phyloP scores from a whole-genome alignment of 2,329 filamentous ascomycete species.

The Neopestalotiopsis sp. region DNA sequence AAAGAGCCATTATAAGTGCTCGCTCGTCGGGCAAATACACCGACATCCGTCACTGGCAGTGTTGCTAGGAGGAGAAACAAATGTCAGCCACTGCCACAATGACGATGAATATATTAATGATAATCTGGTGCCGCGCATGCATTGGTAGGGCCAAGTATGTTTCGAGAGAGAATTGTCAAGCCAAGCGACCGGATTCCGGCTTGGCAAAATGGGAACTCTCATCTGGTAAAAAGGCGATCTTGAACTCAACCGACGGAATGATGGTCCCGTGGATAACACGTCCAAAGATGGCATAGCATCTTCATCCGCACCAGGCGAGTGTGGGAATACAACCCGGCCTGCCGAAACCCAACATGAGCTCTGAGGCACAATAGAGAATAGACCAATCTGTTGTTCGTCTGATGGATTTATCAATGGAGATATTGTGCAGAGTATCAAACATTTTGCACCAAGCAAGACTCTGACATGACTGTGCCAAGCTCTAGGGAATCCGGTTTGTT shows the following conservation, averaged over 20 bases:
- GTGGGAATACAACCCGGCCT: background rate
- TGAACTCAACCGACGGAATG: slow-evolving; percentile 6
- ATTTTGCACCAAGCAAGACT: background rate
- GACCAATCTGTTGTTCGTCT: too few relatives aligned
- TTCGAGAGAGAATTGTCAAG: background rate
- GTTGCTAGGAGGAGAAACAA: background rate
- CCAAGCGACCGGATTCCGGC: background rate
- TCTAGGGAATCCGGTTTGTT: too few relatives aligned
- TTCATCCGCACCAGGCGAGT: background rate
- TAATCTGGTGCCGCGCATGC: slow-evolving; percentile 1
- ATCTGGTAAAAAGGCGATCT: slow-evolving; percentile 4
- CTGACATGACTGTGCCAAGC: too few relatives aligned
- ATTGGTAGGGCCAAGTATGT: background rate
- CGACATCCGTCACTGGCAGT: background rate
- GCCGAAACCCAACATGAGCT: background rate
- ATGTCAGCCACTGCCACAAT: background rate
- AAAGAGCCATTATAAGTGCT: background rate
- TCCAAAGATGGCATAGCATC: background rate
- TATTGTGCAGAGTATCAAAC: background rate
- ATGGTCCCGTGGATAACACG: background rate
- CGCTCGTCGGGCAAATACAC: background rate
- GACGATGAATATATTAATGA: background rate
- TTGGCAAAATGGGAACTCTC: background rate
- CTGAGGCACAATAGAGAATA: too few relatives aligned
- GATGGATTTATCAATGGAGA: too few relatives aligned